Evolutionary conservation across 2,329 filamentous ascomycete species (phyloP).

Genomic region (Pestalotiopsis sp.): DNA sequence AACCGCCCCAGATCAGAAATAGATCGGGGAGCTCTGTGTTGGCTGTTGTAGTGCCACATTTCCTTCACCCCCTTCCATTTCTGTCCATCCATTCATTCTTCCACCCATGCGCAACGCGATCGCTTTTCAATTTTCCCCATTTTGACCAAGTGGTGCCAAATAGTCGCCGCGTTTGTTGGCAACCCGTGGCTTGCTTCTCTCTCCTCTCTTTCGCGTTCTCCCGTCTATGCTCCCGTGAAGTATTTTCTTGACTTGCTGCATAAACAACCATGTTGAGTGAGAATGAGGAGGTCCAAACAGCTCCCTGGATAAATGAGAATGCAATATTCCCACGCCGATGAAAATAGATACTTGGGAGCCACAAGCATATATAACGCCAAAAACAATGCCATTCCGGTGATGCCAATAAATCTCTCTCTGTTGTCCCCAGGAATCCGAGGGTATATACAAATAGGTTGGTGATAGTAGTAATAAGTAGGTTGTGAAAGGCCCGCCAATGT

Average conservation of each 20-base stretch:
- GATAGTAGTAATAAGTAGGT: slow-evolving; percentile 28
- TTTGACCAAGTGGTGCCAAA: background rate
- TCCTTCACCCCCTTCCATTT: background rate
- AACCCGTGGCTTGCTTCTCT: background rate
- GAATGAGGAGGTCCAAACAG: background rate
- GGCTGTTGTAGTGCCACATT: background rate
- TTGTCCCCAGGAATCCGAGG: slow-evolving; percentile 24
- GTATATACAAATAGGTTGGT: slow-evolving; percentile 20
- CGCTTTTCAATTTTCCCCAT: background rate
- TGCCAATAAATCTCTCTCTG: slow-evolving; percentile 17
- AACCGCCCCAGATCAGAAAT: background rate
- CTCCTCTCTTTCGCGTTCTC: background rate
- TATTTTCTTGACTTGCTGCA: background rate
- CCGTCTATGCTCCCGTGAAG: background rate
- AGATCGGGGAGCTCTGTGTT: background rate
- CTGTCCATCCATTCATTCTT: background rate
- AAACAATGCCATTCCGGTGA: slow-evolving; percentile 29
- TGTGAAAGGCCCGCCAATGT: slow-evolving; percentile 7
- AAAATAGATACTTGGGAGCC: background rate
- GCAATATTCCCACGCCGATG: background rate
- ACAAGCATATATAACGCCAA: slow-evolving; percentile 23
- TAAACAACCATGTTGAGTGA: background rate
- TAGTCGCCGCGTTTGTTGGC: background rate
- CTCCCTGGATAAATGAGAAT: slow-evolving; percentile 1
- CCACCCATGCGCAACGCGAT: background rate